A percentile compares a stretch with the other conserved stretches of the same genome.
These are phyloP conservation scores for Lavandula angustifolia DNA, from an alignment of 257 asterid species.

Conservation along the genomic window DNA sequence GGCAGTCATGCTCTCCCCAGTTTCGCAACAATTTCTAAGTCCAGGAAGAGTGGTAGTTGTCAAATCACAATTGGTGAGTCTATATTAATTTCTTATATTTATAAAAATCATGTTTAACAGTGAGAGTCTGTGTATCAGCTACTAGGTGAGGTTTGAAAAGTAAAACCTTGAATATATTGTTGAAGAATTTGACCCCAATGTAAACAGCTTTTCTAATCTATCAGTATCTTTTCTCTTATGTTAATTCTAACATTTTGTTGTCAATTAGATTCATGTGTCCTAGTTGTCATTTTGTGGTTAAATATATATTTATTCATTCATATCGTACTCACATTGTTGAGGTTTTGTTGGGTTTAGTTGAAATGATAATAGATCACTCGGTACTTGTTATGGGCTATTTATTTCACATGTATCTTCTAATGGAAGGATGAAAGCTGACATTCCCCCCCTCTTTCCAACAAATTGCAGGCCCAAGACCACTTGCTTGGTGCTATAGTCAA, in stretches of 20 bases:
- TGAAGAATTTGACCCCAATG: slow-evolving; percentile 13
- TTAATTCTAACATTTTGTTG: neutral
- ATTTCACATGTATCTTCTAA: slow-evolving; percentile 26
- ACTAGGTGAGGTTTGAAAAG: slow-evolving; percentile 23
- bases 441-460: slow-evolving; percentile 11
- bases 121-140: slow-evolving; percentile 2
- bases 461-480: slow-evolving; percentile 86
- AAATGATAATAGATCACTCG: slow-evolving; percentile 24
- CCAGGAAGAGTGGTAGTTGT: slow-evolving; percentile 90
- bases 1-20: slow-evolving; percentile 78
- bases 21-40: slow-evolving; percentile 62
- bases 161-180: slow-evolving; percentile 9
- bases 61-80: slow-evolving; percentile 75
- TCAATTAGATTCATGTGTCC: neutral
- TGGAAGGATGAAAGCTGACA: slow-evolving; percentile 20
- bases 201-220: neutral
- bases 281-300: slow-evolving; percentile 18
- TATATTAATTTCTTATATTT: slow-evolving; percentile 10
- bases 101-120: slow-evolving; percentile 10
- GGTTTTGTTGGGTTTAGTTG: slow-evolving; percentile 24
- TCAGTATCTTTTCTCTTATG: neutral
- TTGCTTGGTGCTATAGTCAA: slow-evolving; percentile 85
- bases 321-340: slow-evolving; percentile 20
- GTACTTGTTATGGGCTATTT: slow-evolving; percentile 22
- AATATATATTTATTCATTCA: neutral